Conservation (phyloP, 2,329 filamentous ascomycete genomes). For the Cladophialophora chaetospira region DNA sequence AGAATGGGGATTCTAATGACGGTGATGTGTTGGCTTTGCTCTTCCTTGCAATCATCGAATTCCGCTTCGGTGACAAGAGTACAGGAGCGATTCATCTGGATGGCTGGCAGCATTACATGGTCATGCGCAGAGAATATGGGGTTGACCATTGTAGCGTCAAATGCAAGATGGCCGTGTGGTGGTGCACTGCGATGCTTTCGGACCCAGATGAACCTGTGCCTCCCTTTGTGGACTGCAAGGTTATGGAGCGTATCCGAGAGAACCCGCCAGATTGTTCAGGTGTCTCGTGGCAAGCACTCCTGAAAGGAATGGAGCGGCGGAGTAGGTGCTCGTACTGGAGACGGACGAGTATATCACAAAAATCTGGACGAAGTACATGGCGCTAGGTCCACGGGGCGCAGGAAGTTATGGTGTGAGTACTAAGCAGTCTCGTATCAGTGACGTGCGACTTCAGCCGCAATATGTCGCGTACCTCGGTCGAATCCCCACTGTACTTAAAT, state of each 20-base stretch:
- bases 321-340: too few relatives aligned
- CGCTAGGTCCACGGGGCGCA: too few relatives aligned
- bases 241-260: neutral
- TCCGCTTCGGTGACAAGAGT: neutral
- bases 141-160: neutral
- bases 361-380: too few relatives aligned
- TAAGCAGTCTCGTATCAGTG: too few relatives aligned
- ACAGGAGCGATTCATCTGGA: neutral
- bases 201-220: neutral
- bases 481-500: too few relatives aligned
- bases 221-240: neutral
- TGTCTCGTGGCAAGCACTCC: too few relatives aligned
- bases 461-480: too few relatives aligned
- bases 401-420: too few relatives aligned
- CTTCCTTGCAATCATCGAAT: neutral
- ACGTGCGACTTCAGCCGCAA: too few relatives aligned
- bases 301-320: too few relatives aligned
- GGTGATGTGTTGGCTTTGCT: neutral
- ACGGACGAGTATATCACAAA: too few relatives aligned
- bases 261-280: too few relatives aligned
- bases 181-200: neutral
- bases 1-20: neutral
- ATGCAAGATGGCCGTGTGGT: neutral
- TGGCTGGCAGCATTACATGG: neutral
- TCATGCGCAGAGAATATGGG: neutral